phyloP scores from a whole-genome alignment of 257 asterid species.

The Mentha longifolia region DNA sequence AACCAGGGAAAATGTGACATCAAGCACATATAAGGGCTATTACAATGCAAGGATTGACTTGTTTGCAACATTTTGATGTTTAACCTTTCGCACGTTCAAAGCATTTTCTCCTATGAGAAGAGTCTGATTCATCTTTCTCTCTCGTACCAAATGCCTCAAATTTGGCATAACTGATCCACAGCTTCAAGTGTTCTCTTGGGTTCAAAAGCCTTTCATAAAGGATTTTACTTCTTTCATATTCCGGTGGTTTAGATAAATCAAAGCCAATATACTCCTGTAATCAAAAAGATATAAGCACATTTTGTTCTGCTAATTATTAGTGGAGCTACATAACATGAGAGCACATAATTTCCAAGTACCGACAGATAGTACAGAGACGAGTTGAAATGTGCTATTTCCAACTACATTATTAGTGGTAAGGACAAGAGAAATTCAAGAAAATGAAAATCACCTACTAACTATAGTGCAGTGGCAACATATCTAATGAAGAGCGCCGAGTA shows the following conservation, averaged over 20 bases:
- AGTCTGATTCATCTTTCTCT: constrained; percentile 44
- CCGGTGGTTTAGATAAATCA: constrained; percentile 76
- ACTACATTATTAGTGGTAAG: too few relatives aligned
- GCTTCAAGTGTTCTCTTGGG: constrained; percentile 92
- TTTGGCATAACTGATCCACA: constrained; percentile 95
- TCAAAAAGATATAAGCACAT: constrained; percentile 15
- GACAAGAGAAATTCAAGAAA: too few relatives aligned
- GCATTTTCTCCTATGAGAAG: constrained; percentile 55
- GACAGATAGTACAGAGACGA: background rate
- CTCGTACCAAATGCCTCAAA: constrained; percentile 73
- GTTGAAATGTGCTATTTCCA: background rate
- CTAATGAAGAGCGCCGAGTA: constrained; percentile 24
- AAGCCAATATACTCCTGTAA: constrained; percentile 88
- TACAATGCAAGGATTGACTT: background rate
- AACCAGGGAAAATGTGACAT: background rate
- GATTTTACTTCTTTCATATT: constrained; percentile 72
- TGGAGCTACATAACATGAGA: too few relatives aligned
- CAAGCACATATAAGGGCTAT: background rate
- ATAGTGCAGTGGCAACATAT: background rate
- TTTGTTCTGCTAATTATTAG: background rate
- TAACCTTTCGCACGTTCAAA: constrained; percentile 77
- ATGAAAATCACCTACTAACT: too few relatives aligned
- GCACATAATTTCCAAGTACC: too few relatives aligned
- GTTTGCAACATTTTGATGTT: constrained; percentile 17
- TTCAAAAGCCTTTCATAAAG: constrained; percentile 86